Percentiles rank a stretch among this genome's conserved stretches.
Conservation (phyloP, 2,329 filamentous ascomycete genomes). For the Bipolaris gigantea region DNA sequence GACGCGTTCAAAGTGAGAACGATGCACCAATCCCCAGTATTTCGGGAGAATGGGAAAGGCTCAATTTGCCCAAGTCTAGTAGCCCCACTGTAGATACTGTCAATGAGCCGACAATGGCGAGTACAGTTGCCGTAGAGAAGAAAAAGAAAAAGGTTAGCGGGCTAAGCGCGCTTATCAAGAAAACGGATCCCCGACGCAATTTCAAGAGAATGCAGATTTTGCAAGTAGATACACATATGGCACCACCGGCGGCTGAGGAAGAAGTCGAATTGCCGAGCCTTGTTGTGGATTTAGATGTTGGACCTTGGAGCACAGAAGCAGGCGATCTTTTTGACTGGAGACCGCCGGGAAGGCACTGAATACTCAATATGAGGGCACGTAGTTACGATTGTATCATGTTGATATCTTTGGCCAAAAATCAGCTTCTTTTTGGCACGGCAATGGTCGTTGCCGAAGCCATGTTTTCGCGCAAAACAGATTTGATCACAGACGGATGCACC, state of each 20-base stretch:
- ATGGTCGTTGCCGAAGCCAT: background rate
- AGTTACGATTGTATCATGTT: constrained; percentile 1
- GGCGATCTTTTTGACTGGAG: constrained; percentile 66
- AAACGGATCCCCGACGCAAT: constrained; percentile 36
- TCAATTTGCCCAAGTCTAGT: constrained; percentile 24
- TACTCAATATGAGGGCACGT: background rate
- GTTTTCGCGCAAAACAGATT: background rate
- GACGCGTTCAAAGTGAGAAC: constrained; percentile 37
- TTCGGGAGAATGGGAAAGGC: constrained; percentile 34
- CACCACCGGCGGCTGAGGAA: constrained; percentile 15
- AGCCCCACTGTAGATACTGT: background rate
- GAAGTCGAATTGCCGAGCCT: constrained; percentile 27
- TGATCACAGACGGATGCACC: too few species aligned
- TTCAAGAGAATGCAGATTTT: constrained; percentile 36
- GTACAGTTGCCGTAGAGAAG: background rate
- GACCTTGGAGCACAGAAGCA: constrained; percentile 71
- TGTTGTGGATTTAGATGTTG: constrained; percentile 57
- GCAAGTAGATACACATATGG: constrained; percentile 23
- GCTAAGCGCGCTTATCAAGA: constrained; percentile 33
- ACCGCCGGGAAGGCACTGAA: constrained; percentile 45
- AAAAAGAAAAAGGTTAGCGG: constrained; percentile 21
- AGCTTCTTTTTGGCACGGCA: background rate
- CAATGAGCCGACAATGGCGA: background rate
- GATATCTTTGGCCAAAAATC: constrained; percentile 1
- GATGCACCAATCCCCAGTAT: constrained; percentile 38